Evolutionary conservation across 306 rosid genomes (phyloP), one percentile per base, ranked within the genome.

Genomic region (Castanea mollissima): DNA sequence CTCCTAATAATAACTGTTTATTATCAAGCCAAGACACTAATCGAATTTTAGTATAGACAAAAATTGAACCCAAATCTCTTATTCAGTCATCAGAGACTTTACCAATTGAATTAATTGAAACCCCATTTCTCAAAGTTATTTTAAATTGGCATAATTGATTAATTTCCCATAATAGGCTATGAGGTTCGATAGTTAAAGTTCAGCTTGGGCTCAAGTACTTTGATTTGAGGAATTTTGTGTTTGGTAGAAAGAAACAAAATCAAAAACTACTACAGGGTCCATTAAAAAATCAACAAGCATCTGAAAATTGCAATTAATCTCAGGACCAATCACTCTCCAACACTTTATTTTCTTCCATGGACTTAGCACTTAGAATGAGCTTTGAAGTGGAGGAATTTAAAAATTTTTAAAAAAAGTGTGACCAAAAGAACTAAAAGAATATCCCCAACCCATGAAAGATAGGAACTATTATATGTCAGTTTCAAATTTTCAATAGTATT

Each of bases 11-110:
- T 38, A 38, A 0, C 0, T 38, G 0, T 38, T 38, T 38, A 7
- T 38, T 1, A 0, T 38, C 0, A 38, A 2, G 8, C 0, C 0
- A 7, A 38, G 0, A 38, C 3, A 38, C 0, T 2, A 7, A 38
- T 38, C 0, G 2, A 0, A 7, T 0, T 38, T 38, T 38, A 2
- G 0, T 38, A 0, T 38, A 38, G 11, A 0, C 0, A 0, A 0
- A 0, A 8, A 38, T 7, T 38, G 0, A 38, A 38, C 1, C 2
- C 2, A 7, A 0, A 38, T 38, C 3, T 7, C 3, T 38, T 38
- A 38, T 38, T 38, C 11, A 38, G 8, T 2, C 0, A 38, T 38
- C 11, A 38, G 0, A 38, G 2, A 38, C 0, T 8, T 38, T 38
- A 7, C 11, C 11, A 38, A 0, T 8, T 38, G 46, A 7, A 0